Percentiles rank a stretch among this genome's conserved stretches.
Conservation (phyloP, 225 moss, liverwort and hornwort genomes). For the Sphagnum contortum region DNA sequence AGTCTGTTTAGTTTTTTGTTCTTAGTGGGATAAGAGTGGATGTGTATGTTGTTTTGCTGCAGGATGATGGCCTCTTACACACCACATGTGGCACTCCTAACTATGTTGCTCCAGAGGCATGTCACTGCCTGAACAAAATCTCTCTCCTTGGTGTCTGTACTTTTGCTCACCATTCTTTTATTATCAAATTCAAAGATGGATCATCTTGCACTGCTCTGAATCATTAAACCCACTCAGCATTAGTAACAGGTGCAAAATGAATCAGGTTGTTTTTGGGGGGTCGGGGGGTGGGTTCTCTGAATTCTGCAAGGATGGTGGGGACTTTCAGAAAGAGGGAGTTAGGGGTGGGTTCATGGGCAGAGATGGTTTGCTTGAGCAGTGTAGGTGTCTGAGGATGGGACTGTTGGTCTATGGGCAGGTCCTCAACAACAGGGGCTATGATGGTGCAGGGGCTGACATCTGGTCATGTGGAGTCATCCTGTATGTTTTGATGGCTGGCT, state of each 20-base stretch:
- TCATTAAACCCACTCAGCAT: too few relatives aligned
- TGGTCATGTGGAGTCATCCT: conserved; percentile 99
- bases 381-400: conserved; percentile 24
- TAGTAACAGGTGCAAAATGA: too few relatives aligned
- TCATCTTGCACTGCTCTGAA: too few relatives aligned
- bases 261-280: too few relatives aligned
- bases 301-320: too few relatives aligned
- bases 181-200: too few relatives aligned
- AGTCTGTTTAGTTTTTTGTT: too few relatives aligned
- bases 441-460: conserved; percentile 99
- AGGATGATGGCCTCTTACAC: conserved; percentile 96
- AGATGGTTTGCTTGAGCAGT: background rate
- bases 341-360: background rate
- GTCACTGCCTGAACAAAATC: background rate
- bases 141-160: background rate
- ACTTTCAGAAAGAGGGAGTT: background rate
- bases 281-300: too few relatives aligned
- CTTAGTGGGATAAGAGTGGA: too few relatives aligned
- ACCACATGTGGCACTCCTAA: conserved; percentile 99
- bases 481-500: conserved; percentile 97
- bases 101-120: conserved; percentile 97
- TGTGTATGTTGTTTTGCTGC: conserved; percentile 23
- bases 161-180: too few relatives aligned
- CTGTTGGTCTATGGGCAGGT: conserved; percentile 74
- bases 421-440: conserved; percentile 96